Conservation (phyloP, 1,284 basidiomycete genomes). For the Ustilago crameri region DNA sequence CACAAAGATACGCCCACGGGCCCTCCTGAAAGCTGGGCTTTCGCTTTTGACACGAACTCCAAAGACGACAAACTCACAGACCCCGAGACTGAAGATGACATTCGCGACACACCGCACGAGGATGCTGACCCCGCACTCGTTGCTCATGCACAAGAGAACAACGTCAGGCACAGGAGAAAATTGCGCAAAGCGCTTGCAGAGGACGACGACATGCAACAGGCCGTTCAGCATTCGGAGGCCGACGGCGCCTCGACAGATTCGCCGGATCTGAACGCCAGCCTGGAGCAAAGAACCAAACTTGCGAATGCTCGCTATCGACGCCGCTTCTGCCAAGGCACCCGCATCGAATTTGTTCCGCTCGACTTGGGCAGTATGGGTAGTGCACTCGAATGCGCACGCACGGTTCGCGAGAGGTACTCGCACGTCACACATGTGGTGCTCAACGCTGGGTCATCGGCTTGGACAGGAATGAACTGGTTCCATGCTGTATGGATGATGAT, state of each 20-base stretch:
- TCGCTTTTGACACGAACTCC: conserved; percentile 31
- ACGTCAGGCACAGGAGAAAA: conserved; percentile 42
- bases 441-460: conserved; percentile 66
- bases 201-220: conserved; percentile 22
- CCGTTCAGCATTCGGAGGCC: conserved; percentile 2
- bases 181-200: conserved; percentile 38
- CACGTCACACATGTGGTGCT: conserved; percentile 68
- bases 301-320: conserved; percentile 60
- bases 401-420: conserved; percentile 53
- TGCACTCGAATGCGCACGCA: conserved; percentile 60
- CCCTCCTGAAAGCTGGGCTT: conserved; percentile 50
- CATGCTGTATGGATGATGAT: conserved; percentile 59
- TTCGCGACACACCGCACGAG: conserved; percentile 52
- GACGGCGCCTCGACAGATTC: conserved; percentile 8
- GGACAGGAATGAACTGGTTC: conserved; percentile 64
- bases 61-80: conserved; percentile 50
- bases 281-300: conserved; percentile 48
- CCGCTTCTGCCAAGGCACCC: conserved; percentile 59
- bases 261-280: conserved; percentile 33
- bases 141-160: conserved; percentile 47
- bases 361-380: conserved; percentile 66
- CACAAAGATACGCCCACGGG: conserved; percentile 52
- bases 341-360: conserved; percentile 64
- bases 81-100: conserved; percentile 41
- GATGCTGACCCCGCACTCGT: conserved; percentile 56